Base-by-base conservation (phyloP, 352 stramenopile species). In the Globisporangium acanthophoron region DNA sequence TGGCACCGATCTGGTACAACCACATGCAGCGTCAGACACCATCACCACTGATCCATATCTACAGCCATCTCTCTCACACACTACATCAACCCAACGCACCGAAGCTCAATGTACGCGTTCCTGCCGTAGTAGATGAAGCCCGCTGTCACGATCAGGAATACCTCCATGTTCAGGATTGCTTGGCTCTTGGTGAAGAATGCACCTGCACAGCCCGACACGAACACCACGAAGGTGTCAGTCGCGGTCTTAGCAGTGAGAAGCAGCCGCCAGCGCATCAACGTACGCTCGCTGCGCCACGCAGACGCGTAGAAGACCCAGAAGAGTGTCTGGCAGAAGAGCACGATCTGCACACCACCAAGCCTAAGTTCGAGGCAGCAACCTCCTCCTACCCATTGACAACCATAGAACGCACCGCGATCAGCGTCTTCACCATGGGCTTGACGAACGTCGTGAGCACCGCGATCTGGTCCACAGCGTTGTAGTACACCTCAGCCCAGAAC, bases 401-500 rank as follows among this genome's bases (percentile, higher is more conserved):
- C 47, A 35, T 5, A 15, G 27, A 4, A 65, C 71, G 21, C 61
- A 92, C 84, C 60, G 58, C 62, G 65, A 93, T 90, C 41, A 74
- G 65, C 52, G 71, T 71, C 45, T 76, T 75, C 40, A 93, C 78
- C 31, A 78, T 69, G 48, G 86, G 86, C 49, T 94, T 93, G 21
- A 94, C 69, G 13, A 87, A 59, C 12, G 75, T 68, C 24, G 70
- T 76, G 43, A 94, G 69, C 5, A 84, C 74, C 16, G 69, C 46
- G 46, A 94, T 62, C 40, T 85, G 73, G 58, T 94, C 85, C 49
- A 92, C 83, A 33, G 86, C 86, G 46, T 95, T 92, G 73, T 92
- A 95, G 57, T 95, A 95, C 15, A 95, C 83, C 62, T 95, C 84
- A 6, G 86, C 86, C 86, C 86, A 95, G 49, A 95, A 95, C 56